A percentile compares a stretch with the other conserved stretches of the same genome.
These are phyloP conservation scores for Eucalyptus dawsonii DNA, from an alignment of 345 rosid genomes.

Conservation along the genomic window DNA sequence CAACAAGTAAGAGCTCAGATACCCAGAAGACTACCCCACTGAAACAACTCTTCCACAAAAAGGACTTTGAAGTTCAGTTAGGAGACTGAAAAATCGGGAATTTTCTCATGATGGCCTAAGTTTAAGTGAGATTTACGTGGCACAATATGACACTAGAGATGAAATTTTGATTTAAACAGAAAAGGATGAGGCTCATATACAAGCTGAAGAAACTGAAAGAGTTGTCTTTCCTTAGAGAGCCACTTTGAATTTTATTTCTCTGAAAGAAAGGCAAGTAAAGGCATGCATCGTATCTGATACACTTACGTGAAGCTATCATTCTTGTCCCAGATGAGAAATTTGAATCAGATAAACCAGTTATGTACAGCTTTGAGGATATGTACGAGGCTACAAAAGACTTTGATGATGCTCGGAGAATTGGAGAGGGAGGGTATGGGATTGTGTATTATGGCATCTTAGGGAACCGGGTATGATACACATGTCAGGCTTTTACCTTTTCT, in stretches of 20 bases:
- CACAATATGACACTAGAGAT: background rate
- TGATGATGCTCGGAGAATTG: constrained; percentile 31
- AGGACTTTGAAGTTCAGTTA: background rate
- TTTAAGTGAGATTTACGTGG: background rate
- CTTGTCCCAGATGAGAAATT: constrained; percentile 14
- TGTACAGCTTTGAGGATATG: constrained; percentile 25
- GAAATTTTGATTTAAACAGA: background rate
- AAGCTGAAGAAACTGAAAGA: background rate
- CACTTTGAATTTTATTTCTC: background rate
- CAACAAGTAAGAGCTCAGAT: background rate
- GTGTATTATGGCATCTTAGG: constrained; percentile 39
- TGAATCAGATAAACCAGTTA: constrained; percentile 40
- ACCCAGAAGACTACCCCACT: background rate
- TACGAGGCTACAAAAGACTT: constrained; percentile 38
- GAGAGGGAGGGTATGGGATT: constrained; percentile 44
- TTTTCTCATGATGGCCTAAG: background rate
- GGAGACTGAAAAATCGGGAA: background rate
- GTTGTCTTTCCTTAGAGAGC: background rate
- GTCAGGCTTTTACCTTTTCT: background rate
- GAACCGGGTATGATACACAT: constrained; percentile 8
- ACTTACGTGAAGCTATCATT: background rate
- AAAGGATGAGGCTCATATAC: background rate
- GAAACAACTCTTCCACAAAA: background rate
- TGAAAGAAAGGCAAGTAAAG: background rate
- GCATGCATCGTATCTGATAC: background rate